Evolutionary conservation across 176 grass and related monocot species (phyloP), one percentile per base, ranked within the genome.

Genomic region (Canna indica): DNA sequence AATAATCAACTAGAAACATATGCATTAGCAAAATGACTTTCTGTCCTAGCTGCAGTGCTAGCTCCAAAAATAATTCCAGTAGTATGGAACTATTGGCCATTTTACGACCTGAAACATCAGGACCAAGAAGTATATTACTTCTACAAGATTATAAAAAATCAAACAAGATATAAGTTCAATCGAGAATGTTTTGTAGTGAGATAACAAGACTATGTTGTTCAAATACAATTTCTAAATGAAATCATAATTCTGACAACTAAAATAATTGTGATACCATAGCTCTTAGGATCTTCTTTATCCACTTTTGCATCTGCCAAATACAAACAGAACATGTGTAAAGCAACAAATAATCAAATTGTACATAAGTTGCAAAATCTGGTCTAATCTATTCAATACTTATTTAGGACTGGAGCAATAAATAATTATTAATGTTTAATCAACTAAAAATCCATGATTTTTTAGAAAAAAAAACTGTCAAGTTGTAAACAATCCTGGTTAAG

Each of bases 211-310:
- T 25, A 38, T 24, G 1, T 38, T 11, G 15, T 22, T 12, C 17
- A 54, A 29, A 67, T 39, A 25, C 47, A 42, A 29, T 53, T 25
- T 14, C 16, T 38, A 54, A 68, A 57, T 44, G 11, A 63, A 14
- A 61, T 2, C 42, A 70, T 75, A 74, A 13, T 59, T 57, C n/a
- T 17, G 76, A 46, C 60, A 61, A 36, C 45, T 31, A 39, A 74
- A 74, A 63, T 62, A 58, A 64, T 28, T 56, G n/a, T 31, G 78
- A 71, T 74, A 91, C 88, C 42, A 59, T 66, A 36, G 76, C 45
- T 84, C 68, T 82, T 91, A 17, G 68, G 76, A 39, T 91, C 88
- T 9, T 87, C 88, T 87, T 91, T 87, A 75, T 85, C 85, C 27
- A 29, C 36, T 82, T 91, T 91, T 77, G 76, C 79, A 75, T 91